A percentile compares a stretch with the other conserved stretches of the same genome.
These are phyloP conservation scores for Cunninghamia lanceolata DNA, from an alignment of 75 land plant genomes.

Conservation along the genomic window DNA sequence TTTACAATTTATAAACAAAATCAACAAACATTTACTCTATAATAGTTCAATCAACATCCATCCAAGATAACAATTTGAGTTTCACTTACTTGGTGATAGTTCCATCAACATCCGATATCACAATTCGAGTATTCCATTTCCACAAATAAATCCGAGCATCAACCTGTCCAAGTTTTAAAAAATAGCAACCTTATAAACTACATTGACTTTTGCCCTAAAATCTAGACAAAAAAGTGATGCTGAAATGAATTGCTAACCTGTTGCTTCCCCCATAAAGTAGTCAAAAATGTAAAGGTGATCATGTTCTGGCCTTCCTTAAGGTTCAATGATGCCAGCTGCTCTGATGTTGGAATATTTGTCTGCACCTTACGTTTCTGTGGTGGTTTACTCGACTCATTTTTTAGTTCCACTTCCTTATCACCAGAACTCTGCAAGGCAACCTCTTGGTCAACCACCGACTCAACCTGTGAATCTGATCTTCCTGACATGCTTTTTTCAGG, in stretches of 20 bases:
- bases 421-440: slow-evolving; percentile 32
- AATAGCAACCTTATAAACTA: not conserved
- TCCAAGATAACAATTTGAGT: slow-evolving; percentile 2
- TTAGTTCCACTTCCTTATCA: slow-evolving; percentile 22
- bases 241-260: slow-evolving; percentile 48
- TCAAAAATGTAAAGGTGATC: slow-evolving; percentile 79
- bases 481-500: slow-evolving; percentile 52
- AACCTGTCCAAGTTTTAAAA: slow-evolving; percentile 56
- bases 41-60: not conserved
- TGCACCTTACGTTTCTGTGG: slow-evolving; percentile 48
- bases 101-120: slow-evolving; percentile 99
- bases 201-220: not conserved
- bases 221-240: not conserved
- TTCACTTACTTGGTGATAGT: slow-evolving; percentile 86
- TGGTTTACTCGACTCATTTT: slow-evolving; percentile 22
- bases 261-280: slow-evolving; percentile 81
- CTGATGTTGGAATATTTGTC: slow-evolving; percentile 78
- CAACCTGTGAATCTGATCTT: slow-evolving; percentile 61
- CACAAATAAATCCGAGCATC: slow-evolving; percentile 98
- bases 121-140: slow-evolving; percentile 95
- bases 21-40: not conserved
- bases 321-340: slow-evolving; percentile 85
- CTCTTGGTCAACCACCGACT: slow-evolving; percentile 60
- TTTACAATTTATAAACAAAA: not conserved
- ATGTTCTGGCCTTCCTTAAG: slow-evolving; percentile 91